Base-by-base conservation (phyloP, 768 basidiomycete genomes). In the Heimioporus sp. region DNA sequence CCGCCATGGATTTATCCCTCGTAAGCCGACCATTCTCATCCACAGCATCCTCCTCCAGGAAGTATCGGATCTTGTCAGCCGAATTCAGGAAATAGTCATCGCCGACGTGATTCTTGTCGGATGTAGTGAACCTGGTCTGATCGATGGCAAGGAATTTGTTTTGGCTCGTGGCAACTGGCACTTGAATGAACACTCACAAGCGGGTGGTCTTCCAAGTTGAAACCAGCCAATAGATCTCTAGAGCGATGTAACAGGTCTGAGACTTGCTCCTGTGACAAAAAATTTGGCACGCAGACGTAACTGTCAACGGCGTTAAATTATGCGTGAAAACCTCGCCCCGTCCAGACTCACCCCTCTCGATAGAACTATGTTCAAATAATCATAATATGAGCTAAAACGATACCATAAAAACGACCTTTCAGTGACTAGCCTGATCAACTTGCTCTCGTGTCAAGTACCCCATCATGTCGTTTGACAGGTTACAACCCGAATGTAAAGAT, bases 1-100 rank as follows among this genome's bases (percentile, higher is more conserved):
- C 89, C 1, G 92, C 83, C 61, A 80, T 82, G 42, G 83, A 74
- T 66, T 90, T 90, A 50, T 82, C 80, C 51, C 82, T 74, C 1
- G 77, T 79, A 66, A 99, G 78, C 59, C 83, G 85, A 3, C 92
- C 88, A 31, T 80, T 67, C 21, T 72, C 59, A 54, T 85, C 80
- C 7, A 97, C 75, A 1, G 95, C 92, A 45, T 87, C 92, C 59
- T 91, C 86, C 65, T 98, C 97, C 40, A 99, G 75, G 70, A 99
- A 98, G 69, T 86, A 98, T 7, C 90, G 85, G 75, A 98, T 91
- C 77, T 97, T 97, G 69, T 98, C 92, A 2, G 92, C 92, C 1
- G 92, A 94, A 30, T 74, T 80, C 43, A 99, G 74, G 64, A 99
- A 99, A 69, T 98, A 98, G 31, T 92, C 84, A 63, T 98, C 94